Percentiles rank a stretch among this genome's conserved stretches.
Evolutionary conservation across 1,284 basidiomycete genomes (phyloP).

Genomic region (Moniliella sp.): DNA sequence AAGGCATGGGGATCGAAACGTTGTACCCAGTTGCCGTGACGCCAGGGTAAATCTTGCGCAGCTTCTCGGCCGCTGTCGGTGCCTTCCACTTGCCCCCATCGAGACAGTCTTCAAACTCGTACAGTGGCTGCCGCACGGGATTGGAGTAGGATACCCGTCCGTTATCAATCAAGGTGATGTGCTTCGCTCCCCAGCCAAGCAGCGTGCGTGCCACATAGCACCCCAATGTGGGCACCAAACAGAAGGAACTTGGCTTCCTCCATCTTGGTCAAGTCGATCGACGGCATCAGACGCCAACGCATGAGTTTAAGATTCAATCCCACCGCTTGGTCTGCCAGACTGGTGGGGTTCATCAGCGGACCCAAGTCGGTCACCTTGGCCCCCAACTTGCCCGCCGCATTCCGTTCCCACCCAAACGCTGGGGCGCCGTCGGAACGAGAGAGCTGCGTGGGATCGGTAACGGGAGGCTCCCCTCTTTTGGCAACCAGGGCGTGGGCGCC

Average conservation of each 20-base stretch:
- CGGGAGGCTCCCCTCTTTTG: not conserved
- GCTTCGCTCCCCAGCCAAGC: constrained; percentile 62
- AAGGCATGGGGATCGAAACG: constrained; percentile 83
- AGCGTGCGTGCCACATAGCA: constrained; percentile 91
- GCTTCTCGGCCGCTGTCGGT: constrained; percentile 60
- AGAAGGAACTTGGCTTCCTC: constrained; percentile 58
- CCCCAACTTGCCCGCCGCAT: constrained; percentile 57
- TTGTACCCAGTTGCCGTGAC: constrained; percentile 55
- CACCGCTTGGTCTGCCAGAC: constrained; percentile 79
- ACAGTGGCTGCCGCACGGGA: constrained; percentile 83
- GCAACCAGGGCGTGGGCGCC: too few species aligned
- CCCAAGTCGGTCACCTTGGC: constrained; percentile 75
- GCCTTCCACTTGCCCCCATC: constrained; percentile 82
- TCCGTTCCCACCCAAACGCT: constrained; percentile 75
- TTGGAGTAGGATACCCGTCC: constrained; percentile 81
- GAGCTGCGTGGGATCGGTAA: constrained; percentile 1
- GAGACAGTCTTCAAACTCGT: constrained; percentile 82
- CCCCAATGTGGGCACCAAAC: constrained; percentile 81
- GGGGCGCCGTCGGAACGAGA: not conserved
- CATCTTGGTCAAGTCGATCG: constrained; percentile 67
- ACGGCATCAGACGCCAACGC: constrained; percentile 84
- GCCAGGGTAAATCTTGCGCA: constrained; percentile 76
- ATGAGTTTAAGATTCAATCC: constrained; percentile 92
- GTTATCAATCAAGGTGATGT: constrained; percentile 77
- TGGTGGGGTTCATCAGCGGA: constrained; percentile 77